Evolutionary conservation across 345 rosid genomes (phyloP), one percentile per base, ranked within the genome.

Genomic region (Eucalyptus dawsonii): DNA sequence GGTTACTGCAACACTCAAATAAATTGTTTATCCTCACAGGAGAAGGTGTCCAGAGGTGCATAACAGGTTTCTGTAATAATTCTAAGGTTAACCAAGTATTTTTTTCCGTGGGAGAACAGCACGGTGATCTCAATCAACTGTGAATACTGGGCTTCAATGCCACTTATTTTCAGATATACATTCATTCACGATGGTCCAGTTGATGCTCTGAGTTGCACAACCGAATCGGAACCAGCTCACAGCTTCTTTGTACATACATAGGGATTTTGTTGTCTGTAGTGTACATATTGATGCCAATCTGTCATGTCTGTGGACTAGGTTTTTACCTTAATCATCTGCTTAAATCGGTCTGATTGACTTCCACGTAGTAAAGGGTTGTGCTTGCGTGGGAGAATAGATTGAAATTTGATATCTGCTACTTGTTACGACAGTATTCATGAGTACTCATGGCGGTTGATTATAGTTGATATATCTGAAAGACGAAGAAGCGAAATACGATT

Each of bases 41-140:
- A 95, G 91, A 95, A 91, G 91, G 93, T 89, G 54, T 91, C 94
- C 29, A 89, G 97, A 94, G 93, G 93, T 89, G 67, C 98, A 89
- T 53, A 53, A 21, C 58, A 53, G 58, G 58, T 53, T 53, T 21
- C 87, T 83, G 31, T 83, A 86, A 83, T 42, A 51, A 45, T 49
- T 40, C 29, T 22, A 76, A 37, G 83, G 83, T 76, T 76, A 37
- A 76, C 47, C 47, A 3, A 76, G 80, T 72, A 56, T 56, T 56
- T 40, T 42, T 76, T 76, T n/a, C 31, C 76, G 14, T 17, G 53
- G 58, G 44, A 34, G 56, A 44, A 40, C 47, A 40, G 47, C 85
- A 37, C 47, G 85, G 7, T 11, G 87, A 86, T 89, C 80, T 62
- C 31, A 37, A 76, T 42, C 90, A 92, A 87, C 83, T 88, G 86